Base-by-base conservation (phyloP, 257 asterid species). In the Jacaranda mimosifolia region DNA sequence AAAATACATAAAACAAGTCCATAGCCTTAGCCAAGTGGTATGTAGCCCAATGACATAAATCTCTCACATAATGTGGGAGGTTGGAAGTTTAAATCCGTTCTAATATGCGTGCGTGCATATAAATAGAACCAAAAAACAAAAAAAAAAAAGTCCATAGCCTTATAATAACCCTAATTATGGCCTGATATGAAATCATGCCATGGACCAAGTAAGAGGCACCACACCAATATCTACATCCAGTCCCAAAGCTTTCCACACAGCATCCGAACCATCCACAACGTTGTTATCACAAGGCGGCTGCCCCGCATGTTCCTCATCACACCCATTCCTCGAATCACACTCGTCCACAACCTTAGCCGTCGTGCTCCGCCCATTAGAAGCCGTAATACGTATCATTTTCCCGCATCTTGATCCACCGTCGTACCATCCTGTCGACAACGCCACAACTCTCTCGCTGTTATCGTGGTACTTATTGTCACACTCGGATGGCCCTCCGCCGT, bases 261-360 rank as follows among this genome's bases (percentile, higher is more conserved):
- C 86, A 1, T 38, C 69, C 0, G 86, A 83, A 9, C 79, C 86
- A 48, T 83, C 86, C 18, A 83, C 82, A 7, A 80, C 62, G 73
- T 83, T 83, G 58, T 83, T 76, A 6, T 56, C 36, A 52, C 84
- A 83, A 1, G 87, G 87, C 7, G 84, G 82, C 66, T 72, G 87
- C 39, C 58, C 72, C 0, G 72, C 85, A 69, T 89, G 90, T 53
- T 83, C 87, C 7, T n/a, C 9, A 14, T 87, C 87, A 49, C 92
- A 89, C 1, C 90, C 92, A 26, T 21, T 35, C 72, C 62, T 80
- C 1, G 87, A 82, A 17, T 87, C 90, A 58, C 94, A 87, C 78
- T 89, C 92, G 38, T 87, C 94, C 55, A 87, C 94, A 19, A 89
- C 91, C 72, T 73, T 84, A 6, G 94, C 91, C 9, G 67, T 76